These are phyloP conservation scores for Turritis glabra DNA, from an alignment of 345 rosid genomes.

Conservation along the genomic window DNA sequence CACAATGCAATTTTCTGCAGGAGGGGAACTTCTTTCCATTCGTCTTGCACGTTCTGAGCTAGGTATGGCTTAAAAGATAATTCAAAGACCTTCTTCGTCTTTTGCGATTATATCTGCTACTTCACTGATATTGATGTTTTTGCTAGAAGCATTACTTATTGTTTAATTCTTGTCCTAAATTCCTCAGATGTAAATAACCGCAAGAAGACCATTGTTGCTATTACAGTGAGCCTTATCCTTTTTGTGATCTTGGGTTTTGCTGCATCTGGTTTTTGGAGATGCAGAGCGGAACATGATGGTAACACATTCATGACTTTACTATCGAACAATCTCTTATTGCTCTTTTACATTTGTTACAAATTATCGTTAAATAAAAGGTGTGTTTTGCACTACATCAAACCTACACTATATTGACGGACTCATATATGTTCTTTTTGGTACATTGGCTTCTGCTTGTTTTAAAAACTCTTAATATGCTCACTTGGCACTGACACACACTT, in stretches of 20 bases:
- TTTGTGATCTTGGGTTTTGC: constrained; percentile 9
- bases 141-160: background rate
- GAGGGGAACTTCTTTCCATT: constrained; percentile 18
- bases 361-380: background rate
- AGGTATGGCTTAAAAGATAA: background rate
- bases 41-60: constrained; percentile 30
- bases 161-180: background rate
- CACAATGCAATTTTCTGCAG: background rate
- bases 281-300: constrained; percentile 13
- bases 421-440: background rate
- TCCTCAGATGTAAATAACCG: background rate
- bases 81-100: background rate
- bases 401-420: background rate
- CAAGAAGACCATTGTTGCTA: background rate
- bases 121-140: background rate
- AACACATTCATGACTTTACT: background rate
- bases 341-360: background rate
- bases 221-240: constrained; percentile 1
- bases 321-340: background rate
- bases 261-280: constrained; percentile 8
- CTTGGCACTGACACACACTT: background rate
- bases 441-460: background rate
- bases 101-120: background rate
- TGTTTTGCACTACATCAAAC: background rate
- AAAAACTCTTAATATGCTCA: background rate